Conservation (phyloP, 192 early-diverging fungal species). For the Dissophora ornata region DNA sequence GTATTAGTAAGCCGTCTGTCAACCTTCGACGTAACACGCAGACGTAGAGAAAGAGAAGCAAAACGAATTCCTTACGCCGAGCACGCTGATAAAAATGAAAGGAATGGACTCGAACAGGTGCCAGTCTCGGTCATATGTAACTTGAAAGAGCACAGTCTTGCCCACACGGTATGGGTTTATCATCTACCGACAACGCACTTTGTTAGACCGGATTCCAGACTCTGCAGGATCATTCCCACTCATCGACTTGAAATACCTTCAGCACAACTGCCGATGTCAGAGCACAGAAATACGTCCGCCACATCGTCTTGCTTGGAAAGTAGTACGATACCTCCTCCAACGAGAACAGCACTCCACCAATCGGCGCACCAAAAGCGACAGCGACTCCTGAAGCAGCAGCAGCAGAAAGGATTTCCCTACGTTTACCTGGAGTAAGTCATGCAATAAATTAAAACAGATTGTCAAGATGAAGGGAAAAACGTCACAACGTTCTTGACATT, state of each 20-base stretch:
- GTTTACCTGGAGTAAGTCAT: slow-evolving; percentile 71
- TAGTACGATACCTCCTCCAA: slow-evolving; percentile 94
- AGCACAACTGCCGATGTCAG: slow-evolving; percentile 85
- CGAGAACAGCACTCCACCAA: slow-evolving; percentile 95
- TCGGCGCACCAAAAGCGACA: slow-evolving; percentile 96
- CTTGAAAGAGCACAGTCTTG: slow-evolving; percentile 89
- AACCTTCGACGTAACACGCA: no score
- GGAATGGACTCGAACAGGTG: slow-evolving; percentile 91
- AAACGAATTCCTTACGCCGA: slow-evolving; percentile 65
- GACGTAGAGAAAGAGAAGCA: no score
- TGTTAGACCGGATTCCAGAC: not conserved
- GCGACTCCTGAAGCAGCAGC: slow-evolving; percentile 93
- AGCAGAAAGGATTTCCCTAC: slow-evolving; percentile 94
- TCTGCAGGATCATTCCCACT: not conserved
- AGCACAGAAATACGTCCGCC: slow-evolving; percentile 94
- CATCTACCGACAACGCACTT: slow-evolving; percentile 63
- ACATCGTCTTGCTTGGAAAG: slow-evolving; percentile 95
- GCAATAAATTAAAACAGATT: not conserved
- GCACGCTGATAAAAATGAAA: slow-evolving; percentile 84
- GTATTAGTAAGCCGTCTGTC: no score
- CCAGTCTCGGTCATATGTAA: slow-evolving; percentile 89
- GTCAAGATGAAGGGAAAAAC: no score
- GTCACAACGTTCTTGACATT: no score
- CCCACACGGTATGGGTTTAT: slow-evolving; percentile 83
- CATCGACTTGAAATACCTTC: slow-evolving; percentile 12